These are phyloP conservation scores for Diaporthe nobilis DNA, from an alignment of 2,329 filamentous ascomycete genomes.

Conservation along the genomic window DNA sequence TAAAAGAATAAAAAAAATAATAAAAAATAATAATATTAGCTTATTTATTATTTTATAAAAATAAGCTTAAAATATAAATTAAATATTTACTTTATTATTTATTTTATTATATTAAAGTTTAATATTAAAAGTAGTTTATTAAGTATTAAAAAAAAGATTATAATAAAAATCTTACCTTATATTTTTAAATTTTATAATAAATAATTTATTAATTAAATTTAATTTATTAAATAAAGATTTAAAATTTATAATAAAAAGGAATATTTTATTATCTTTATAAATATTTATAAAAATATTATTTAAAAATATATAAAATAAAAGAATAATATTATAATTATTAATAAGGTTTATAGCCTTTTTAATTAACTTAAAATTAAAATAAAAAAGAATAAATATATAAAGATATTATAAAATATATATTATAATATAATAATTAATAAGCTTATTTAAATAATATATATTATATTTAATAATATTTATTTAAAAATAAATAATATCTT, in stretches of 20 bases:
- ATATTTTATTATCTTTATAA: background rate
- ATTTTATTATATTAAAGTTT: background rate
- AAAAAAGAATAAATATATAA: background rate
- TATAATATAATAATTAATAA: background rate
- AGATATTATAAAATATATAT: background rate
- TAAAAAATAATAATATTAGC: background rate
- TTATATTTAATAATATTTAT: background rate
- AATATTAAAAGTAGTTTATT: background rate
- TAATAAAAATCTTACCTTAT: background rate
- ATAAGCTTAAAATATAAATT: no score
- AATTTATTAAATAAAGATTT: background rate
- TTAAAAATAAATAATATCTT: background rate
- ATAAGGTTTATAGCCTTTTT: background rate
- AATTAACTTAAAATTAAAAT: background rate
- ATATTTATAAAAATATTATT: background rate
- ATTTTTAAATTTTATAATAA: background rate
- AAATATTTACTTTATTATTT: background rate
- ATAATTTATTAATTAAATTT: background rate
- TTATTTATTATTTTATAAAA: background rate
- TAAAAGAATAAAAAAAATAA: accelerated
- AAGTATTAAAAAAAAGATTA: background rate
- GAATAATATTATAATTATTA: background rate
- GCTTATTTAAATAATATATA: background rate
- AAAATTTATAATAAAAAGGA: background rate
- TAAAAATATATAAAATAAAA: no score